Conservation (phyloP, 495 filamentous ascomycete species). For the Aspergillus nidulans region DNA sequence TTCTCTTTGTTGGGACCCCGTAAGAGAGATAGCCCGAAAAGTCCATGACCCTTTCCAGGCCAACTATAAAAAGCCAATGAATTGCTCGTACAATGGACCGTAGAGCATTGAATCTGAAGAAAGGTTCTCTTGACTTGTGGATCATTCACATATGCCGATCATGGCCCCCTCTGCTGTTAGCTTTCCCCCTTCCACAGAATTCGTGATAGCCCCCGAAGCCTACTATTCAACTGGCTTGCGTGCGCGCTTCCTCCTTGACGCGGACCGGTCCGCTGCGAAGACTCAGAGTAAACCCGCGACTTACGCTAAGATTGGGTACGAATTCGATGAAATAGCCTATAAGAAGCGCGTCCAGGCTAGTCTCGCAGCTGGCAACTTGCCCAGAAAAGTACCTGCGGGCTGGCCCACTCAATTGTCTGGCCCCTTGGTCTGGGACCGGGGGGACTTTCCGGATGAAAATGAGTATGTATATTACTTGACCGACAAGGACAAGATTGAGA, state of each 20-base stretch:
- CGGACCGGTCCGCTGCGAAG: conserved; percentile 8
- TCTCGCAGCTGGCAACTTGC: conserved; percentile 7
- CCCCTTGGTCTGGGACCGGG: conserved; percentile 6
- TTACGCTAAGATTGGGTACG: conserved; percentile 14
- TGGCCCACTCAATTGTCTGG: conserved; percentile 15
- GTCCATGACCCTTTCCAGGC: neutral
- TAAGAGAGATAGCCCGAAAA: neutral
- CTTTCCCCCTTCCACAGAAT: neutral
- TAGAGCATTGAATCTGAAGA: neutral
- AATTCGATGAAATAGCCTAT: conserved; percentile 12
- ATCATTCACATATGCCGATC: conserved; percentile 4
- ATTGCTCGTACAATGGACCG: neutral
- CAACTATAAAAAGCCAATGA: conserved; percentile 10
- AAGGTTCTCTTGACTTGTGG: neutral
- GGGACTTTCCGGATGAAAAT: conserved; percentile 7
- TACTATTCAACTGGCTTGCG: conserved; percentile 15
- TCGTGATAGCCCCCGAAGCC: conserved; percentile 5
- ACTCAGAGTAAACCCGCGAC: neutral
- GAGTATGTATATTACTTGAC: conserved; percentile 15
- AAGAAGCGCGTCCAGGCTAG: conserved; percentile 13
- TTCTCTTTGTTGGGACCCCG: neutral
- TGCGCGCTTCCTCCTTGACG: conserved; percentile 12
- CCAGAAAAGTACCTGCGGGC: conserved; percentile 6
- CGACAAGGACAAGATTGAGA: conserved; percentile 11
- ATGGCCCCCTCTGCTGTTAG: conserved; percentile 9